Percentiles rank a stretch among this genome's conserved stretches.
Conservation (phyloP, 2,329 filamentous ascomycete species). For the Fulvia fulva region DNA sequence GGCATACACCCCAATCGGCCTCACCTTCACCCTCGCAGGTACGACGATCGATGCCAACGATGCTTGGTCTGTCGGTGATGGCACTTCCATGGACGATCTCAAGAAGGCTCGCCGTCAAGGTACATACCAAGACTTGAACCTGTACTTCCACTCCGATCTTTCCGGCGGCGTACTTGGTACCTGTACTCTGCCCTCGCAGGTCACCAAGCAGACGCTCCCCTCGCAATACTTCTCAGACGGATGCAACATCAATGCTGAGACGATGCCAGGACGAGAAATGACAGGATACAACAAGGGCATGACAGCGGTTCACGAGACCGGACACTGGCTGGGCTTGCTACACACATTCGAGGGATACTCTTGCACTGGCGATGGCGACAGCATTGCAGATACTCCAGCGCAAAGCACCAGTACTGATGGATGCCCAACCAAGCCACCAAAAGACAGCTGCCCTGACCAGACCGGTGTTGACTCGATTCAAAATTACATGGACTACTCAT, state of each 20-base stretch:
- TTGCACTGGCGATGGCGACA: constrained; percentile 44
- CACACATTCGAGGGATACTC: constrained; percentile 46
- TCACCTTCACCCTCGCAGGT: constrained; percentile 49
- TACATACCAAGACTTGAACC: constrained; percentile 52
- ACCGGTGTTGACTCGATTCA: constrained; percentile 51
- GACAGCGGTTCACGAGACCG: constrained; percentile 47
- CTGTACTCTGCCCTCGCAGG: constrained; percentile 47
- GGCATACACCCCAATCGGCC: constrained; percentile 48
- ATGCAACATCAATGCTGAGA: constrained; percentile 55
- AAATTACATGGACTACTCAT: constrained; percentile 60
- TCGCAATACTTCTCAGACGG: constrained; percentile 50
- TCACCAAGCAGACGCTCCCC: constrained; percentile 32
- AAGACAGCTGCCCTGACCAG: constrained; percentile 49
- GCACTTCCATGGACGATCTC: constrained; percentile 45
- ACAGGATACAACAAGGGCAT: constrained; percentile 48
- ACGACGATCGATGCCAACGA: constrained; percentile 52
- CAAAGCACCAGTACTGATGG: constrained; percentile 49
- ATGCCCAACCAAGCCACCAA: constrained; percentile 47
- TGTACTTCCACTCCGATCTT: constrained; percentile 58
- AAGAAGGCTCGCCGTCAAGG: constrained; percentile 53
- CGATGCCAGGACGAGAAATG: constrained; percentile 51
- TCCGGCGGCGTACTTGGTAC: constrained; percentile 48
- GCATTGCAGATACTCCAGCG: constrained; percentile 42
- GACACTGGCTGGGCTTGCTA: constrained; percentile 47
- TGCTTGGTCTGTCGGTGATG: constrained; percentile 48